Evolutionary conservation across 2,329 filamentous ascomycete species (phyloP).

Genomic region (Ophiostoma montium): DNA sequence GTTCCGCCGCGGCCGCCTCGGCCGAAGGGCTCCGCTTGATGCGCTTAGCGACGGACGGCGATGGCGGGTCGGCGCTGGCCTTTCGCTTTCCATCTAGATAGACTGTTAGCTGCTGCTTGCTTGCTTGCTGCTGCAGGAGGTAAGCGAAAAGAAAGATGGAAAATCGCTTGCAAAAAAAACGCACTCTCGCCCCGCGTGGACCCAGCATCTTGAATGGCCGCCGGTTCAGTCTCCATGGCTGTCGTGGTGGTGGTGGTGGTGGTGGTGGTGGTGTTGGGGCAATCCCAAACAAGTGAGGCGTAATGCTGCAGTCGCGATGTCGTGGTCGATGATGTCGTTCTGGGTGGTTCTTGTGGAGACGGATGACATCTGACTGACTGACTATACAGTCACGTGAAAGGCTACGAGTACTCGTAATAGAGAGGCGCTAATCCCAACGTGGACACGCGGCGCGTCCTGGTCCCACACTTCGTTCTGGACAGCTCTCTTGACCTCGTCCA

Average conservation of each 20-base stretch:
- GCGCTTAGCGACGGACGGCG: conserved; percentile 49
- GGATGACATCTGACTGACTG: background rate
- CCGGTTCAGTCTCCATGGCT: background rate
- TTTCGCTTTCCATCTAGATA: conserved; percentile 54
- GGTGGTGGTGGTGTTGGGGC: background rate
- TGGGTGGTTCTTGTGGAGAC: background rate
- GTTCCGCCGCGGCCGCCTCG: conserved; percentile 18
- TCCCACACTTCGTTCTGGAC: background rate
- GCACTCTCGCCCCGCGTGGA: background rate
- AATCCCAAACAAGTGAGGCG: no score
- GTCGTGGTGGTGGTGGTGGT: background rate
- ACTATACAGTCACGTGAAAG: background rate
- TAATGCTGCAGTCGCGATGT: background rate
- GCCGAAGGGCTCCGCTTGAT: conserved; percentile 37
- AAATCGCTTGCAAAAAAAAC: background rate
- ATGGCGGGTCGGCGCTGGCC: conserved; percentile 50
- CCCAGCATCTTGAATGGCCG: background rate
- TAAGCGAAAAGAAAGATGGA: background rate
- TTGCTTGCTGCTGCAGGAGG: no score
- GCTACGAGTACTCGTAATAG: background rate
- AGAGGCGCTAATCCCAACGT: background rate
- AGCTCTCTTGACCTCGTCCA: no score
- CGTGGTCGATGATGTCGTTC: background rate
- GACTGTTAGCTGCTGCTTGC: background rate
- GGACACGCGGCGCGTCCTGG: background rate